Evolutionary conservation across 2,329 filamentous ascomycete species (phyloP).

Genomic region (Penicillium sp.): DNA sequence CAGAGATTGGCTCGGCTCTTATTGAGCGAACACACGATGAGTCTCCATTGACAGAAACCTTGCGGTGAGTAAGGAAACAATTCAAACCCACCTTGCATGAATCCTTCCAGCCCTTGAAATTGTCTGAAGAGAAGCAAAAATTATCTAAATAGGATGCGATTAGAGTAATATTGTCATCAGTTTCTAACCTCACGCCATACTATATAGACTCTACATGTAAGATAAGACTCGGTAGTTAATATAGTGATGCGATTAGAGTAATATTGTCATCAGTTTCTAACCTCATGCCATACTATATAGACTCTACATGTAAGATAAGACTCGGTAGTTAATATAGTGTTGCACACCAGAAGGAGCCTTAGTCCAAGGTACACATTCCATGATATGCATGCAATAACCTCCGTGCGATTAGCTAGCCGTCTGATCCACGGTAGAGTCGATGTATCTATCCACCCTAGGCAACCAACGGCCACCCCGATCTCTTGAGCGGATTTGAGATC

Average conservation of each 20-base stretch:
- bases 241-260: not conserved
- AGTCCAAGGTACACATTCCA: not conserved
- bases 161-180: not conserved
- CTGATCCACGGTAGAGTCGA: slow-evolving; percentile 7
- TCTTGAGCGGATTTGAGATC: slow-evolving; percentile 1
- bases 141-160: not conserved
- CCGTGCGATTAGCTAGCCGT: not conserved
- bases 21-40: not conserved
- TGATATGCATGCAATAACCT: not conserved
- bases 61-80: slow-evolving; percentile 1
- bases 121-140: not conserved
- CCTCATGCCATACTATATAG: not conserved
- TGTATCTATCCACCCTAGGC: slow-evolving; percentile 2
- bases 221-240: not conserved
- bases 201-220: not conserved
- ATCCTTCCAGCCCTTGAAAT: not conserved
- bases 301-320: not conserved
- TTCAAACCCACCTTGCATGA: not conserved
- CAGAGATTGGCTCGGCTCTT: not conserved
- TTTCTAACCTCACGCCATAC: not conserved
- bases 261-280: not conserved
- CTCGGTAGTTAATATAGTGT: not conserved
- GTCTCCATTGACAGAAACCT: not conserved
- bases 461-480: slow-evolving; percentile 2
- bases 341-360: not conserved